A percentile compares a stretch with the other conserved stretches of the same genome.
These are phyloP conservation scores for Scutellospora calospora DNA, from an alignment of 371 early-diverging fungal species.

Conservation along the genomic window DNA sequence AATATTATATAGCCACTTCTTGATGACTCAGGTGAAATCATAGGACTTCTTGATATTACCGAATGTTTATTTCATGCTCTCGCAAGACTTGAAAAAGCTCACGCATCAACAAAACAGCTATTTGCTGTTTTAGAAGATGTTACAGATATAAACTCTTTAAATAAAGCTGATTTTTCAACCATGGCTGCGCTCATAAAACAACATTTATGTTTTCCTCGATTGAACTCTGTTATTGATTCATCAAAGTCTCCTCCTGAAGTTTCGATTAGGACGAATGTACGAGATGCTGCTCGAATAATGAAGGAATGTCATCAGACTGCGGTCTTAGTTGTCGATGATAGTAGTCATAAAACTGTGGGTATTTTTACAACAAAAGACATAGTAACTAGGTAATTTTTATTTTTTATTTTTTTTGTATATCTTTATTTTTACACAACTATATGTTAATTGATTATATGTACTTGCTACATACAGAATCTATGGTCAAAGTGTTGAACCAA, in stretches of 20 bases:
- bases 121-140: constrained; percentile 90
- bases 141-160: constrained; percentile 55
- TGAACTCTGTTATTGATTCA: constrained; percentile 75
- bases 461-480: too few relatives aligned
- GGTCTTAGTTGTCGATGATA: constrained; percentile 80
- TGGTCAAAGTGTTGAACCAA: too few relatives aligned
- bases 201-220: constrained; percentile 84
- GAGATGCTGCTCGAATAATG: constrained; percentile 90
- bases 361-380: constrained; percentile 83
- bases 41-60: constrained; percentile 93
- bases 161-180: not conserved
- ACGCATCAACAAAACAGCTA: constrained; percentile 80
- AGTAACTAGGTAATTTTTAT: not conserved
- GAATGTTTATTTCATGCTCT: constrained; percentile 93
- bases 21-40: constrained; percentile 71
- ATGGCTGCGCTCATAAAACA: constrained; percentile 60
- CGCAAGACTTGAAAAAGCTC: constrained; percentile 90
- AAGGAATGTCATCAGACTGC: constrained; percentile 84
- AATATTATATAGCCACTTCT: constrained; percentile 1
- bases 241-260: constrained; percentile 63
- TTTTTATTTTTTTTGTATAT: constrained; percentile 56
- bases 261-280: constrained; percentile 79
- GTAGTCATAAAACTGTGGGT: constrained; percentile 66
- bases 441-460: not conserved
- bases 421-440: constrained; percentile 91